A percentile compares a stretch with the other conserved stretches of the same genome.
These are phyloP conservation scores for Dujonia santamariae DNA, from an alignment of 1,139 yeast species.

Conservation along the genomic window DNA sequence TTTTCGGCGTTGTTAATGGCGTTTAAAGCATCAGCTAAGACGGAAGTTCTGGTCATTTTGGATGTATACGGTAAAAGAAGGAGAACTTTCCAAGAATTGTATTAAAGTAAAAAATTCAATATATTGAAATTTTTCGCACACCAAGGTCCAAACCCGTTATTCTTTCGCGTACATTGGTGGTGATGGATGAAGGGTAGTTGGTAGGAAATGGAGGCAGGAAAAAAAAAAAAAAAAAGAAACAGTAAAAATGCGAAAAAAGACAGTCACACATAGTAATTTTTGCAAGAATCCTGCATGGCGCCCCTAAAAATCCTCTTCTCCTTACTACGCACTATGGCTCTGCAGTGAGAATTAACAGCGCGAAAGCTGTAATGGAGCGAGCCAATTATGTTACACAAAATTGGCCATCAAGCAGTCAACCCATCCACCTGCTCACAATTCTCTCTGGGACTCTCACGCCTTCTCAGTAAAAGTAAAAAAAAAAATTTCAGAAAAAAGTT, in stretches of 20 bases:
- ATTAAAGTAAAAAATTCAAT: constrained; percentile 4
- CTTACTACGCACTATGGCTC: too few relatives aligned
- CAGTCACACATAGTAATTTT: background rate
- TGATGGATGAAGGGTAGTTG: too few relatives aligned
- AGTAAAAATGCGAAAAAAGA: background rate
- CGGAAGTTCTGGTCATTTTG: constrained; percentile 96
- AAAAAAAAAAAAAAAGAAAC: background rate
- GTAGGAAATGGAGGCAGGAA: background rate
- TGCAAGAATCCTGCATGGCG: background rate
- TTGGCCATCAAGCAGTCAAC: too few relatives aligned
- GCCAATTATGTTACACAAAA: too few relatives aligned
- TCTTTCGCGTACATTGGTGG: too few relatives aligned
- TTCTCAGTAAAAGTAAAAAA: background rate
- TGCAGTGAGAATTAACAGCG: too few relatives aligned
- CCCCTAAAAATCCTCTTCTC: background rate
- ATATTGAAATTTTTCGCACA: constrained; percentile 3
- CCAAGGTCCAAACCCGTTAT: too few relatives aligned
- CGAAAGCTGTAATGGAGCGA: too few relatives aligned
- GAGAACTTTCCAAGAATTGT: background rate
- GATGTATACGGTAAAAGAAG: background rate
- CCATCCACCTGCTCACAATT: too few relatives aligned
- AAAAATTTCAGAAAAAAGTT: background rate
- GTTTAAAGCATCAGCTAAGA: constrained; percentile 98
- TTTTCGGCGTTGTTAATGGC: constrained; percentile 99
- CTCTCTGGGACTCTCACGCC: background rate